Evolutionary conservation across 225 moss, liverwort and hornwort species (phyloP).

Genomic region (Pseudoscleropodium purum): DNA sequence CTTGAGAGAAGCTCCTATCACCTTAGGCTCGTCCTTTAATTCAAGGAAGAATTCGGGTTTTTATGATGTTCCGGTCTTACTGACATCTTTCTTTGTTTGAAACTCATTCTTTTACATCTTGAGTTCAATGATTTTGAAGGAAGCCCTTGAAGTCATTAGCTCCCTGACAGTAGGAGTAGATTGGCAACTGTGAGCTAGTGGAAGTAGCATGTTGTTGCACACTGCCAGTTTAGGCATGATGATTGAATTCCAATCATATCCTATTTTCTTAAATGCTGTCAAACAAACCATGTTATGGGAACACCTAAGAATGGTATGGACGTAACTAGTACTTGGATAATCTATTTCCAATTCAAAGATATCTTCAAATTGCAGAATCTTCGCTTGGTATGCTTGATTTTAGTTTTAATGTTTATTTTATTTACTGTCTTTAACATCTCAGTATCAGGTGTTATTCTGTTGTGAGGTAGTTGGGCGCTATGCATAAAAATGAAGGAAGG

Average conservation of each 20-base stretch:
- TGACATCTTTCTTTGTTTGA: background rate
- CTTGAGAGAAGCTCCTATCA: background rate
- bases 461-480: conserved; percentile 7
- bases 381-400: background rate
- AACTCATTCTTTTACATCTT: background rate
- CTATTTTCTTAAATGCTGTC: background rate
- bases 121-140: background rate
- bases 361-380: background rate
- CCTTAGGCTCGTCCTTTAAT: background rate
- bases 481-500: conserved; percentile 11
- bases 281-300: background rate
- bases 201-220: background rate
- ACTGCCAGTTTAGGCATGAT: background rate
- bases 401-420: background rate
- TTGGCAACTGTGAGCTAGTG: background rate
- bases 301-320: background rate
- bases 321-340: background rate
- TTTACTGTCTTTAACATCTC: background rate
- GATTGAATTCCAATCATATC: background rate
- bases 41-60: background rate
- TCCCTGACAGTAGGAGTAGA: background rate
- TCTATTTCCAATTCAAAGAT: background rate
- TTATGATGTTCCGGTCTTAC: background rate
- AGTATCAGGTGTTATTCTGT: conserved; percentile 2
- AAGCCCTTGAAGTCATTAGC: background rate